Percentiles rank a stretch among this genome's conserved stretches.
Evolutionary conservation across 2,329 filamentous ascomycete species (phyloP).

Genomic region (Plenodomus biglobosus): DNA sequence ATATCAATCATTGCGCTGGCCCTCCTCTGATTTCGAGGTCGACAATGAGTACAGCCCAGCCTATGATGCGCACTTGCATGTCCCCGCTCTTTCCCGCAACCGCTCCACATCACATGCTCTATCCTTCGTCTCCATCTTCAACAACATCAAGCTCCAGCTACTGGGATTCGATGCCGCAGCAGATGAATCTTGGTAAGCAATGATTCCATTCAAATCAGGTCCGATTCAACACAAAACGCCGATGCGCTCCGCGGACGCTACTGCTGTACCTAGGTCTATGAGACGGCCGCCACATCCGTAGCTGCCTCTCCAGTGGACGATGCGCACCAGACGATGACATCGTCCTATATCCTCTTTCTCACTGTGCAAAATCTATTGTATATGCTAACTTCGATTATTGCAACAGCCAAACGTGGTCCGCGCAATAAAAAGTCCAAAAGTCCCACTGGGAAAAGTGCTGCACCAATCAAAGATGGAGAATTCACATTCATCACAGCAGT

Average conservation of each 20-base stretch:
- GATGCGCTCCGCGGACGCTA: neutral
- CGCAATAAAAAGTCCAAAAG: slow-evolving; percentile 12
- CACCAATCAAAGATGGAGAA: slow-evolving; percentile 6
- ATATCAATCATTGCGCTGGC: slow-evolving; percentile 1
- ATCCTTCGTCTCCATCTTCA: slow-evolving; percentile 28
- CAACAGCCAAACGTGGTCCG: slow-evolving; percentile 8
- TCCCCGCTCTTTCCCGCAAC: slow-evolving; percentile 29
- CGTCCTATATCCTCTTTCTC: neutral
- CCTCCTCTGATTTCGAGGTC: slow-evolving; percentile 7
- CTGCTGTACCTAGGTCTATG: neutral
- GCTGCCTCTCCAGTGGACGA: neutral
- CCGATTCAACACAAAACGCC: slow-evolving; percentile 1
- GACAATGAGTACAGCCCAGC: slow-evolving; percentile 27
- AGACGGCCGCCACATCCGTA: no score
- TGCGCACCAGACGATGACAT: neutral
- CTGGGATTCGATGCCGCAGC: slow-evolving; percentile 22
- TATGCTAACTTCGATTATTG: slow-evolving; percentile 5
- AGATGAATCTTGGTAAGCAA: slow-evolving; percentile 27
- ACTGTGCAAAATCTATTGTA: neutral
- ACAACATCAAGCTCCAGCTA: slow-evolving; percentile 22
- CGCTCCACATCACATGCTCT: slow-evolving; percentile 3
- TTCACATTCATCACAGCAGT: slow-evolving; percentile 40
- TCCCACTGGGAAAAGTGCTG: slow-evolving; percentile 9
- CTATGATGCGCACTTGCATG: slow-evolving; percentile 3
- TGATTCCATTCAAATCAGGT: slow-evolving; percentile 10